These are phyloP conservation scores for Populus hybrid DNA, from an alignment of 441 rosid genomes.

Conservation along the genomic window DNA sequence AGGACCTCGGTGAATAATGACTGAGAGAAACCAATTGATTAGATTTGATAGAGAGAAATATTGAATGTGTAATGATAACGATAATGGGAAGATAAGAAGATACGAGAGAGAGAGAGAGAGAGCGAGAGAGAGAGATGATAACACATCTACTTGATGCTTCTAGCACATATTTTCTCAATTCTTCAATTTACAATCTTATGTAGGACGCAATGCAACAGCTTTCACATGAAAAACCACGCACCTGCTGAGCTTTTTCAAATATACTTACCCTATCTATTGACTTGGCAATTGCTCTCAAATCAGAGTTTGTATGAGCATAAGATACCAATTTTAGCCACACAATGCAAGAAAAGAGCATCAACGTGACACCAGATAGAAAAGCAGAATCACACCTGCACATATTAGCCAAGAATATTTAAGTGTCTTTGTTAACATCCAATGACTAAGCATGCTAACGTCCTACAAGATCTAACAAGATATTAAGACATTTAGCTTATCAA, in stretches of 20 bases:
- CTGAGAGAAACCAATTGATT: background rate
- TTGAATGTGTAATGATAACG: background rate
- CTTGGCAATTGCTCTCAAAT: conserved; percentile 65
- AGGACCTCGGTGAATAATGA: conserved; percentile 15
- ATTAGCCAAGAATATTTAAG: background rate
- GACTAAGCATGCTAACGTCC: background rate
- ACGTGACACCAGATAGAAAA: conserved; percentile 61
- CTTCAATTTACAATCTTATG: background rate
- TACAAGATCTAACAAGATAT: background rate
- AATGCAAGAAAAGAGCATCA: conserved; percentile 85
- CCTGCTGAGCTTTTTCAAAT: background rate
- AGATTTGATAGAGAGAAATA: background rate
- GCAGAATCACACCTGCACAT: conserved; percentile 83
- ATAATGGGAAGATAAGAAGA: background rate
- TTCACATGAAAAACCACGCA: background rate
- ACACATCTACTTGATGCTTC: too few species aligned
- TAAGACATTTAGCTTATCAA: background rate
- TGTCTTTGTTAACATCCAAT: background rate
- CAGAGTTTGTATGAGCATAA: conserved; percentile 84
- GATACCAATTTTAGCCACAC: conserved; percentile 93
- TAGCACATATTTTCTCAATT: background rate
- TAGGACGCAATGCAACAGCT: background rate
- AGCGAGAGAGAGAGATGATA: background rate
- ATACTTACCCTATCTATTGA: conserved; percentile 58
- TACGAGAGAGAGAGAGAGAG: background rate